Evolutionary conservation across 2,329 filamentous ascomycete species (phyloP).

Genomic region (Leptoxyphium fumago): DNA sequence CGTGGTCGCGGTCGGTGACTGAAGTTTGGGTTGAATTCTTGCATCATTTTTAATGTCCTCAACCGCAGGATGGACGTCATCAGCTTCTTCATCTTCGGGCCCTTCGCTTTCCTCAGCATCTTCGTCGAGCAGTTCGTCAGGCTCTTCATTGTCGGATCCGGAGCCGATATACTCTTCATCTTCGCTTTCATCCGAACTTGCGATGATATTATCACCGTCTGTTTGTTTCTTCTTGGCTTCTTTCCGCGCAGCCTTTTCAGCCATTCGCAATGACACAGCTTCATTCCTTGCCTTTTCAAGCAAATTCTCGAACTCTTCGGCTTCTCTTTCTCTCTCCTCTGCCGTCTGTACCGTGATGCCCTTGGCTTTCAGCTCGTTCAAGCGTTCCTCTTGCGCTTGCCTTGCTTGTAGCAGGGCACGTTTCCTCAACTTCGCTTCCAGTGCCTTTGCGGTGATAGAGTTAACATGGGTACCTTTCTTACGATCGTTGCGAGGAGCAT

Average conservation of each 20-base stretch:
- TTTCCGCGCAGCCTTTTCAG: conserved; percentile 61
- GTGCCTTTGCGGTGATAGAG: conserved; percentile 52
- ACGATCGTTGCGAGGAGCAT: conserved; percentile 11
- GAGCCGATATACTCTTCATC: conserved; percentile 32
- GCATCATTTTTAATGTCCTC: conserved; percentile 20
- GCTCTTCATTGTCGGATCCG: conserved; percentile 23
- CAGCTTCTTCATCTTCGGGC: conserved; percentile 23
- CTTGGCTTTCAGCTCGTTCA: conserved; percentile 62
- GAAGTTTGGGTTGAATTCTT: conserved; percentile 5
- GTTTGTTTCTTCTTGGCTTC: conserved; percentile 37
- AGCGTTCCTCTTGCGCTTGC: conserved; percentile 58
- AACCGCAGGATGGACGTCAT: conserved; percentile 13
- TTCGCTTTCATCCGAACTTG: conserved; percentile 35
- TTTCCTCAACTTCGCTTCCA: conserved; percentile 53
- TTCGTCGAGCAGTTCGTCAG: conserved; percentile 17
- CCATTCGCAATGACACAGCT: conserved; percentile 60
- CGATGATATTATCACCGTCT: conserved; percentile 30
- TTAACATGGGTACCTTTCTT: conserved; percentile 37
- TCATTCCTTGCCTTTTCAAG: conserved; percentile 72
- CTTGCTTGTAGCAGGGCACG: conserved; percentile 69
- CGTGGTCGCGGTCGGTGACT: conserved; percentile 11
- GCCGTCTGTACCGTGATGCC: conserved; percentile 70
- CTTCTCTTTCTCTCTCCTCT: conserved; percentile 72
- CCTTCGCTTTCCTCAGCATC: conserved; percentile 10
- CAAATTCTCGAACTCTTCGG: conserved; percentile 74